These are phyloP conservation scores for Meyerozyma carpophila DNA, from an alignment of 1,139 yeast genomes.

Conservation along the genomic window DNA sequence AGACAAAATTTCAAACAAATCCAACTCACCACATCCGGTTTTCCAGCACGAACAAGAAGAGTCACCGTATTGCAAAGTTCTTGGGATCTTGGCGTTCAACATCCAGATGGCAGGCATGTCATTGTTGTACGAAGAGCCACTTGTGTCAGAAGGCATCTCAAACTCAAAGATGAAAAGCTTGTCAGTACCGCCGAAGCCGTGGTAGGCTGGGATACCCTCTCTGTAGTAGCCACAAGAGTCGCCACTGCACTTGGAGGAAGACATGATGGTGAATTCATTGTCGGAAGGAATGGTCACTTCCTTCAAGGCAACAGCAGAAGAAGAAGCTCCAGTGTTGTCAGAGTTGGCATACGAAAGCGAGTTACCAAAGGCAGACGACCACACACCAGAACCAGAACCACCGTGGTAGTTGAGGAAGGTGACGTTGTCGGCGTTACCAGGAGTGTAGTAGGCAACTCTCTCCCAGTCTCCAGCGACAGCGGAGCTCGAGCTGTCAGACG, in stretches of 20 bases:
- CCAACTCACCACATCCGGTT: conserved; percentile 79
- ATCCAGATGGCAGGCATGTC: conserved; percentile 82
- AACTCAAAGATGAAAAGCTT: conserved; percentile 74
- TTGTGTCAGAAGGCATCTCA: conserved; percentile 50
- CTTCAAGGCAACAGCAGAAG: conserved; percentile 44
- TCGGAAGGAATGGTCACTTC: conserved; percentile 50
- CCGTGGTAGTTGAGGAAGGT: conserved; percentile 24
- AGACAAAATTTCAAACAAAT: conserved; percentile 58
- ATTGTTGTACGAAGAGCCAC: conserved; percentile 29
- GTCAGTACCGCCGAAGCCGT: conserved; percentile 60
- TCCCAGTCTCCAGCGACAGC: conserved; percentile 18
- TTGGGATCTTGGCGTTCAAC: conserved; percentile 70
- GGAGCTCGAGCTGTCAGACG: conserved; percentile 6
- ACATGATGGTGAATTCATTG: conserved; percentile 56
- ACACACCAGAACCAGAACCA: conserved; percentile 23
- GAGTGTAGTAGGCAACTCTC: conserved; percentile 21
- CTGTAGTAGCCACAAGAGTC: conserved; percentile 68
- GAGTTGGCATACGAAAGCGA: conserved; percentile 22
- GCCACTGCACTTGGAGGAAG: conserved; percentile 48
- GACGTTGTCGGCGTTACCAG: conserved; percentile 19
- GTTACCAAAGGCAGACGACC: conserved; percentile 22
- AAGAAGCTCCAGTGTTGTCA: conserved; percentile 40
- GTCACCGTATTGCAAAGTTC: conserved; percentile 69
- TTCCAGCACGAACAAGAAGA: conserved; percentile 70
- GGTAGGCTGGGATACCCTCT: conserved; percentile 65